Conservation (phyloP, 1,284 basidiomycete genomes). For the Pyrrhoderma noxium region DNA sequence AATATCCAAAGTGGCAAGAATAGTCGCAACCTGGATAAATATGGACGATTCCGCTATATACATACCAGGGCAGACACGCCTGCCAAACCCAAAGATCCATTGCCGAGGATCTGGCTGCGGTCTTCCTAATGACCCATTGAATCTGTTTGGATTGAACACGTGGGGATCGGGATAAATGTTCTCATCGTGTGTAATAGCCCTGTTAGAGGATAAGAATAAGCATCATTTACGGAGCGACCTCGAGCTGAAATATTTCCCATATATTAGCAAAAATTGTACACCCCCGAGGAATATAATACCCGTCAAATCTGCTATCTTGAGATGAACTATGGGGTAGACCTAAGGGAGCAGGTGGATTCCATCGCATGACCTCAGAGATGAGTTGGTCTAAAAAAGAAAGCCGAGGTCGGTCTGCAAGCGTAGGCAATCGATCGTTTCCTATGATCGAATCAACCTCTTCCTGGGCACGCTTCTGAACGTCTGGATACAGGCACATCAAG, state of each 20-base stretch:
- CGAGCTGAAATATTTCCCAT: slow-evolving; percentile 20
- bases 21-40: slow-evolving; percentile 41
- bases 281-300: slow-evolving; percentile 19
- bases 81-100: slow-evolving; percentile 8
- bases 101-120: slow-evolving; percentile 1
- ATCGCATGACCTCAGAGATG: slow-evolving; percentile 9
- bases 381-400: slow-evolving; percentile 10
- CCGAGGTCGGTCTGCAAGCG: slow-evolving; percentile 6
- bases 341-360: slow-evolving; percentile 6
- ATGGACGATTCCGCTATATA: slow-evolving; percentile 40
- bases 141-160: slow-evolving; percentile 22
- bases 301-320: slow-evolving; percentile 4
- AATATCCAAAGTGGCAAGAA: slow-evolving; percentile 38
- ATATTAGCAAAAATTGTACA: slow-evolving; percentile 25
- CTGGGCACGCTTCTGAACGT: slow-evolving; percentile 8
- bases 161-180: slow-evolving; percentile 20
- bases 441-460: slow-evolving; percentile 5
- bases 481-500: slow-evolving; percentile 7
- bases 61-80: slow-evolving; percentile 31
- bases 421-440: slow-evolving; percentile 6
- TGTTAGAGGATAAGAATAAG: neutral
- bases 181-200: slow-evolving; percentile 24
- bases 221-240: neutral
- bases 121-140: neutral
- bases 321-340: neutral